Percentiles rank a stretch among this genome's conserved stretches.
Conservation (phyloP, 2,329 filamentous ascomycete genomes). For the Cercospora zeina region DNA sequence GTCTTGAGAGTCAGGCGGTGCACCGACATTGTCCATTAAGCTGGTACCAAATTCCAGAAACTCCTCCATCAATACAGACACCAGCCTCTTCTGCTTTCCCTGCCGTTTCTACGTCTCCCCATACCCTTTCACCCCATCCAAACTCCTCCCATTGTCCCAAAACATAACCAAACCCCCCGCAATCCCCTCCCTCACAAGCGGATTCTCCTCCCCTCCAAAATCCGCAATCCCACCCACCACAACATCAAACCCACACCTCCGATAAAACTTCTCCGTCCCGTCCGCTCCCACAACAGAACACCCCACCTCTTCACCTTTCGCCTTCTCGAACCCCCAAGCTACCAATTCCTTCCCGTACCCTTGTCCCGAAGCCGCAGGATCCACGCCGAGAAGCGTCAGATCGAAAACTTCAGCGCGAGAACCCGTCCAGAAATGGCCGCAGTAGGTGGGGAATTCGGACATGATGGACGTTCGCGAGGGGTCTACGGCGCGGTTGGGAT, state of each 20-base stretch:
- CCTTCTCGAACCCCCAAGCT: slow-evolving; percentile 35
- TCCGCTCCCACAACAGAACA: slow-evolving; percentile 33
- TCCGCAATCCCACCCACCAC: slow-evolving; percentile 29
- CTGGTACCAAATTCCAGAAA: not conserved
- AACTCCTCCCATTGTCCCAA: slow-evolving; percentile 33
- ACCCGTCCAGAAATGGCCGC: slow-evolving; percentile 33
- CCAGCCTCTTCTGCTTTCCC: not conserved
- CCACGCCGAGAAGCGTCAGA: slow-evolving; percentile 32
- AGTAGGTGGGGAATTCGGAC: slow-evolving; percentile 23
- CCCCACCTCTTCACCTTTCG: slow-evolving; percentile 55
- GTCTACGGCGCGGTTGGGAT: slow-evolving; percentile 34
- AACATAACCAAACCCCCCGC: slow-evolving; percentile 31
- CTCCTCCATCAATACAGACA: not conserved
- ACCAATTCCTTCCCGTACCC: slow-evolving; percentile 35
- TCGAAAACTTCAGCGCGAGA: slow-evolving; percentile 34
- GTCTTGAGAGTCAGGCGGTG: not conserved
- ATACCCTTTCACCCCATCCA: slow-evolving; percentile 28
- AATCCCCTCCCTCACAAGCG: slow-evolving; percentile 19
- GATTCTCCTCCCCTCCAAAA: slow-evolving; percentile 28
- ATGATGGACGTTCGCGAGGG: slow-evolving; percentile 23
- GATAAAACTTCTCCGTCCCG: slow-evolving; percentile 36
- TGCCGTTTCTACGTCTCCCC: slow-evolving; percentile 15
- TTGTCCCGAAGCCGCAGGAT: slow-evolving; percentile 27
- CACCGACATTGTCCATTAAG: not conserved
- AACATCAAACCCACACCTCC: slow-evolving; percentile 31